These are phyloP conservation scores for Lentinus polychrous DNA, from an alignment of 1,284 basidiomycete genomes.

Conservation along the genomic window DNA sequence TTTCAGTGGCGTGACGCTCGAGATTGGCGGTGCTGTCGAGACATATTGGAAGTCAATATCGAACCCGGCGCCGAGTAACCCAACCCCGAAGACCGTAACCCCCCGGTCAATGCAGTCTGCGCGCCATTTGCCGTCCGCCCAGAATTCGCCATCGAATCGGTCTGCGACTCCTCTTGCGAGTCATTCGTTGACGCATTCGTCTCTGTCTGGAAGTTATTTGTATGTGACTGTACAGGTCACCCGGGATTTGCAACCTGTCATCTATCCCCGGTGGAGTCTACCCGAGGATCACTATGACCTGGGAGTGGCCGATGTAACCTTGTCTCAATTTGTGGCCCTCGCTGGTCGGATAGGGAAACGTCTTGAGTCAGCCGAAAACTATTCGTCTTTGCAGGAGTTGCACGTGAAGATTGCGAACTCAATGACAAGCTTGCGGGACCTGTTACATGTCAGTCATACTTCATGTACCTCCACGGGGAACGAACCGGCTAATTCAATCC, in stretches of 20 bases:
- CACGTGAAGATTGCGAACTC: slow-evolving; percentile 40
- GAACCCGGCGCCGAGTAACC: slow-evolving; percentile 29
- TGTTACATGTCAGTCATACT: slow-evolving; percentile 52
- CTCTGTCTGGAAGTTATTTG: slow-evolving; percentile 83
- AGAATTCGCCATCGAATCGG: slow-evolving; percentile 60
- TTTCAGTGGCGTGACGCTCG: slow-evolving; percentile 91
- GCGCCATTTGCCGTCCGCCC: slow-evolving; percentile 40
- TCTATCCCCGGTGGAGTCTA: slow-evolving; percentile 66
- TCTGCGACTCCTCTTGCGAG: slow-evolving; percentile 34
- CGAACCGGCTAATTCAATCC: neutral
- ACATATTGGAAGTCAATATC: slow-evolving; percentile 96
- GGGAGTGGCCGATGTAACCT: slow-evolving; percentile 77
- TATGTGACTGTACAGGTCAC: slow-evolving; percentile 90
- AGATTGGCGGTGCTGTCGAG: slow-evolving; percentile 91
- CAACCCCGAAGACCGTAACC: slow-evolving; percentile 17
- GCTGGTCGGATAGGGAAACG: slow-evolving; percentile 46
- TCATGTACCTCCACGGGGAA: slow-evolving; percentile 4
- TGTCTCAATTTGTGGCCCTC: slow-evolving; percentile 71
- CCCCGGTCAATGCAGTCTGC: slow-evolving; percentile 23
- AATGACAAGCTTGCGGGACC: slow-evolving; percentile 66
- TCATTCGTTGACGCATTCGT: slow-evolving; percentile 77
- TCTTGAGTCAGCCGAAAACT: slow-evolving; percentile 24
- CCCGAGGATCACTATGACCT: slow-evolving; percentile 75
- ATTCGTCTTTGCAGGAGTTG: slow-evolving; percentile 48
- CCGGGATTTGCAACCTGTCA: slow-evolving; percentile 81